phyloP scores from a whole-genome alignment of 2,329 filamentous ascomycete species.

The Aspergillus sclerotialis region DNA sequence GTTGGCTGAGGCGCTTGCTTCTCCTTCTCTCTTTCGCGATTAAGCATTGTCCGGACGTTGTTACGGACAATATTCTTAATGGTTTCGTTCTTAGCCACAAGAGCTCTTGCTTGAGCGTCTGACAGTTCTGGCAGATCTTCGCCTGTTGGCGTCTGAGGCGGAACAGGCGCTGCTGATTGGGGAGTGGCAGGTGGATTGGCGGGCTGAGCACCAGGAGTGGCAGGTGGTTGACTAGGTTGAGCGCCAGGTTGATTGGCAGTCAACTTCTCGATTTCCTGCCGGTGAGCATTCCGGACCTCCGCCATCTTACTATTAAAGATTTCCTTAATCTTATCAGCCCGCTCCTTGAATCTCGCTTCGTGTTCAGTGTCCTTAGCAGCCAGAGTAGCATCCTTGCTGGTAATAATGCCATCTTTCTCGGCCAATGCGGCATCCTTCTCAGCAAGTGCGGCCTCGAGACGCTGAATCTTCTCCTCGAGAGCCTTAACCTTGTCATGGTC shows the following conservation, averaged over 20 bases:
- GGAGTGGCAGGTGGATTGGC: constrained; percentile 22
- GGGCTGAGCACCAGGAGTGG: constrained; percentile 13
- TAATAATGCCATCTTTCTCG: constrained; percentile 45
- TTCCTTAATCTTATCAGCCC: constrained; percentile 55
- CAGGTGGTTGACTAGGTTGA: constrained; percentile 12
- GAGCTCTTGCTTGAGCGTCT: constrained; percentile 44
- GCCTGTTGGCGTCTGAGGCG: constrained; percentile 26
- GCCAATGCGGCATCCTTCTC: constrained; percentile 41
- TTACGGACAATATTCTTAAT: constrained; percentile 46
- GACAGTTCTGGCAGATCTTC: constrained; percentile 36
- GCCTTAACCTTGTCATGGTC: constrained; percentile 53
- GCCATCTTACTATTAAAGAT: constrained; percentile 63
- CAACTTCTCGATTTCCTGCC: constrained; percentile 43
- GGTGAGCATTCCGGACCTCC: constrained; percentile 45
- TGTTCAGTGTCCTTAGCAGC: constrained; percentile 45
- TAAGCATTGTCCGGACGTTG: constrained; percentile 50
- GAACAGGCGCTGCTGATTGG: constrained; percentile 24
- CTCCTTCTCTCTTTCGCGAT: constrained; percentile 36
- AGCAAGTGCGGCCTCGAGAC: constrained; percentile 45
- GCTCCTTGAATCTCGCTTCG: constrained; percentile 43
- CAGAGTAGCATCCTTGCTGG: constrained; percentile 40
- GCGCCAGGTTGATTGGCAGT: constrained; percentile 35
- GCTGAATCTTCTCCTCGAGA: constrained; percentile 54
- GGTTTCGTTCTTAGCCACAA: constrained; percentile 44
- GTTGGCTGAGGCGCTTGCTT: constrained; percentile 25